A percentile compares a stretch with the other conserved stretches of the same genome.
These are phyloP conservation scores for Cyclospora cayetanensis DNA, from an alignment of 169 alveolate genomes.

Conservation along the genomic window DNA sequence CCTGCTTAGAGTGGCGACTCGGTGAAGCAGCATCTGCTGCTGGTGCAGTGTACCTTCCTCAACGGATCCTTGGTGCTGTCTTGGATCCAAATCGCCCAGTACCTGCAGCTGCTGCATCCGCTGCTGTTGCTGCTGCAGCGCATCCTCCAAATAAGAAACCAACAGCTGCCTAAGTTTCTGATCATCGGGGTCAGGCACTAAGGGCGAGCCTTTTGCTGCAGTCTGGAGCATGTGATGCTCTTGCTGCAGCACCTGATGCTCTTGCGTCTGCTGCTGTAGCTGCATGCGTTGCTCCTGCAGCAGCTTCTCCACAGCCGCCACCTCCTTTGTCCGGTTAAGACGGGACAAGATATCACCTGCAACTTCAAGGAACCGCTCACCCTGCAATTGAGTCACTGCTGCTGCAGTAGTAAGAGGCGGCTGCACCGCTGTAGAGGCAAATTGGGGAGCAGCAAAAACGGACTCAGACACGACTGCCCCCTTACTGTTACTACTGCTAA, in stretches of 20 bases:
- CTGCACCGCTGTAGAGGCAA: not conserved
- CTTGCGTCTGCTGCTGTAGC: conserved; percentile 45
- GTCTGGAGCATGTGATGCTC: not conserved
- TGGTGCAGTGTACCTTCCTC: not conserved
- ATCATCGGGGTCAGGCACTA: not conserved
- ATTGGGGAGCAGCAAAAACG: not conserved
- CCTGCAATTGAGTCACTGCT: conserved; percentile 30
- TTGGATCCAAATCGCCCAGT: not conserved
- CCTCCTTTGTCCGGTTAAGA: not conserved
- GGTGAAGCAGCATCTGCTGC: conserved; percentile 27
- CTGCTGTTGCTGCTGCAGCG: conserved; percentile 61
- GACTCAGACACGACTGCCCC: not conserved
- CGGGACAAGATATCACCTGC: conserved; percentile 21
- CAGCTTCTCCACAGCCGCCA: conserved; percentile 51
- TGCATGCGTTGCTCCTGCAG: conserved; percentile 43
- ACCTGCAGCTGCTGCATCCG: conserved; percentile 61
- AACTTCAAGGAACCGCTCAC: not conserved
- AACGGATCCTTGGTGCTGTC: not conserved
- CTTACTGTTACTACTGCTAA: conserved; percentile 7
- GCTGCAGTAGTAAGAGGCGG: conserved; percentile 12
- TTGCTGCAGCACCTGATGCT: not conserved
- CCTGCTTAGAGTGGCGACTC: conserved; percentile 42
- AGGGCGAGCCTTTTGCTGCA: not conserved
- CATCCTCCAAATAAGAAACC: conserved; percentile 21
- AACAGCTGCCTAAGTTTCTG: conserved; percentile 20